Base-by-base conservation (phyloP, 768 basidiomycete species). In the Rickenella mellea region DNA sequence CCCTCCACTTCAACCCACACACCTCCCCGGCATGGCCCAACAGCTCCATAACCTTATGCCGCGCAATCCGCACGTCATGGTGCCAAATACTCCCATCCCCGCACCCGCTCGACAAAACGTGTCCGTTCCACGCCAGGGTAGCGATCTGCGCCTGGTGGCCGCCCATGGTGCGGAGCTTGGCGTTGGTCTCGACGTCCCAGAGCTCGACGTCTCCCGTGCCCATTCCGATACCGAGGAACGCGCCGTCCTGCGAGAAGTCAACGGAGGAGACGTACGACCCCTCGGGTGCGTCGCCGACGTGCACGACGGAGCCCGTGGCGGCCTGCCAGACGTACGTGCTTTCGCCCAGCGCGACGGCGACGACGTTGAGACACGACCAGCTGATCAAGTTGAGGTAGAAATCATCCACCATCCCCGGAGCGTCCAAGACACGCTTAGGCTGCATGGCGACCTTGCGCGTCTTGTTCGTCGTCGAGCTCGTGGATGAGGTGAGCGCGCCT, bases 41-140 rank as follows among this genome's bases (percentile, higher is more conserved):
- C 17, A 99, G 67, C 49, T 96, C 89, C 63, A 85, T 84, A 17
- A 93, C 87, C 56, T 92, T 85, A 61, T 99, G 91, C 22, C 78
- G 66, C 5, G 81, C 77, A 6, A 94, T 67, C 3, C 96, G 74
- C 1, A 99, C 93, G 56, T 99, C 96, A 52, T 94, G 91, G 59
- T 97, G 91, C 73, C 88, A 88, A 52, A 99, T 96, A 47, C 87
- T 87, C 1, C 96, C 96, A 55, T 96, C 92, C 10, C 80, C 79
- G 52, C 93, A 94, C 0, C 92, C 96, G 0, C 83, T 87, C 22
- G 76, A 83, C 29, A 98, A 66, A 29, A 96, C 69, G 49, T 93
- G 91, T 26, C 80, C 71, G 58, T 84, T 71, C 96, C 96, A 99
- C 7, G 80, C 80, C 21, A 99, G 66, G 2, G 79, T 74, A 0